Conservation (phyloP, 2,329 filamentous ascomycete genomes). For the Epichloe typhina region DNA sequence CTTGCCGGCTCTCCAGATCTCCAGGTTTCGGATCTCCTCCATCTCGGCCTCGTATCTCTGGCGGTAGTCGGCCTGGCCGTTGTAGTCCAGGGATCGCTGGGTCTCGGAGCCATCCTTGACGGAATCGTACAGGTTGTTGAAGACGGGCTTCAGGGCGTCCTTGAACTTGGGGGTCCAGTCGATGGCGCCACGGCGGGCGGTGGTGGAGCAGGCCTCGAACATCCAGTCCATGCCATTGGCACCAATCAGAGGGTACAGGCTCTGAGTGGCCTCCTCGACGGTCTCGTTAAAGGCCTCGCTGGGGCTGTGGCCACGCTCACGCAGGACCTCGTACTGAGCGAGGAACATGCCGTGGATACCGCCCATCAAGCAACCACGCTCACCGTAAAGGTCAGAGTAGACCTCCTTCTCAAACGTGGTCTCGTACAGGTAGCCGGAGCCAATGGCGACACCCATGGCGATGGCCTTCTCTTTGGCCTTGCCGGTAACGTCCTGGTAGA, state of each 20-base stretch:
- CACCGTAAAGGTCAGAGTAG: conserved; percentile 98
- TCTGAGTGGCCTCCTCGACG: conserved; percentile 98
- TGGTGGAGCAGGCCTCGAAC: conserved; percentile 99
- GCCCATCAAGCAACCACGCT: conserved; percentile 99
- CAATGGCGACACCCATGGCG: conserved; percentile 91
- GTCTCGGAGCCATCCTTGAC: conserved; percentile 90
- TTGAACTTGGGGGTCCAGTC: conserved; percentile 98
- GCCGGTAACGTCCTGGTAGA: conserved; percentile 96
- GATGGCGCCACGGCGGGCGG: conserved; percentile 93
- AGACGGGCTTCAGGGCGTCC: conserved; percentile 95
- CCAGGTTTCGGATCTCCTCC: conserved; percentile 92
- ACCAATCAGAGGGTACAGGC: conserved; percentile 93
- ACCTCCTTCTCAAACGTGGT: conserved; percentile 99
- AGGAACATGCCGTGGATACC: conserved; percentile 99
- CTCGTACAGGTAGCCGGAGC: conserved; percentile 98
- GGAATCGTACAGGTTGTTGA: conserved; percentile 91
- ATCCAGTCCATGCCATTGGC: conserved; percentile 99
- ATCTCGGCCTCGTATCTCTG: conserved; percentile 97
- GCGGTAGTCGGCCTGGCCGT: conserved; percentile 89
- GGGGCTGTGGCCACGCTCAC: conserved; percentile 93
- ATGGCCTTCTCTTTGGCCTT: conserved; percentile 97
- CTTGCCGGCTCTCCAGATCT: conserved; percentile 99
- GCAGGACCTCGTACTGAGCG: conserved; percentile 98
- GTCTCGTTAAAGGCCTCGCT: conserved; percentile 99
- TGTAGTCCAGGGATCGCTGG: conserved; percentile 92